Percentiles rank a stretch among this genome's conserved stretches.
phyloP scores from a whole-genome alignment of 331 rosid species.

The Dryas integrifolia region DNA sequence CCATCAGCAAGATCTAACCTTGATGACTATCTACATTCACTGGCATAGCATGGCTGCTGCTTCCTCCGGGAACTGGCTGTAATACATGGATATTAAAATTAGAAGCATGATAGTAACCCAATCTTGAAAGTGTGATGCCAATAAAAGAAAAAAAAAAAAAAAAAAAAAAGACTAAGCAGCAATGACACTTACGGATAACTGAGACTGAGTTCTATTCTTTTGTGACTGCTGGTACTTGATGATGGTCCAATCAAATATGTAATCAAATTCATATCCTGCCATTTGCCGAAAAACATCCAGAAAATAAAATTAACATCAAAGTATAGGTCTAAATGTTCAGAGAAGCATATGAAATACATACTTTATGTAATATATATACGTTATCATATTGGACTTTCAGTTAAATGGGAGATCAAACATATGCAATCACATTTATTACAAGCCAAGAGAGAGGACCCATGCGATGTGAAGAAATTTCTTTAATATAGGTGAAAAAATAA shows the following conservation, averaged over 20 bases:
- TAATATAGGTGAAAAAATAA: not conserved
- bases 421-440: not conserved
- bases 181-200: conserved; percentile 49
- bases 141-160: not conserved
- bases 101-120: conserved; percentile 23
- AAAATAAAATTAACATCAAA: not conserved
- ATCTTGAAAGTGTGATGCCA: conserved; percentile 3
- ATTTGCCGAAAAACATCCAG: conserved; percentile 20
- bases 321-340: conserved; percentile 4
- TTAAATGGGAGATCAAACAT: not conserved
- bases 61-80: conserved; percentile 62
- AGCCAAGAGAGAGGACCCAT: conserved; percentile 1
- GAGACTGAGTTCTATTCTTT: conserved; percentile 58
- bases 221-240: conserved; percentile 87
- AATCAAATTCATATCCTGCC: conserved; percentile 83
- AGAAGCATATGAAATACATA: not conserved
- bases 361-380: not conserved
- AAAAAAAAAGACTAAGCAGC: conserved; percentile 9
- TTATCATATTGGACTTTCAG: not conserved
- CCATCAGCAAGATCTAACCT: conserved; percentile 43
- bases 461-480: not conserved
- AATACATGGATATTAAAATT: conserved; percentile 29
- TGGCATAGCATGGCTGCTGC: conserved; percentile 52
- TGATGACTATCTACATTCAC: conserved; percentile 53
- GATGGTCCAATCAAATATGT: conserved; percentile 84